Evolutionary conservation across 331 rosid species (phyloP).

Genomic region (Phaseolus coccineus): DNA sequence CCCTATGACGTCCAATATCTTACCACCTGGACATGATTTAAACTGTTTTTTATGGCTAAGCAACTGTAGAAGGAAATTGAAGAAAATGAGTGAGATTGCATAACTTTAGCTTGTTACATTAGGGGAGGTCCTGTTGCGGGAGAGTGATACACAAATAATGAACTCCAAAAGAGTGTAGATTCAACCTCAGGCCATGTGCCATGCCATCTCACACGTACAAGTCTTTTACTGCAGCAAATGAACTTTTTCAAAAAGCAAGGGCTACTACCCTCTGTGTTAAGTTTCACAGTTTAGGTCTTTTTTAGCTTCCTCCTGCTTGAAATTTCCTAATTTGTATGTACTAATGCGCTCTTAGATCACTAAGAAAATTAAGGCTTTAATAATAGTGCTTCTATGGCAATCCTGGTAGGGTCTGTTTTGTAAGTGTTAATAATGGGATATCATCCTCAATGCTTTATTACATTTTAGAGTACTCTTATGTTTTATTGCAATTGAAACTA

Average conservation of each 20-base stretch:
- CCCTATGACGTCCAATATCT: background rate
- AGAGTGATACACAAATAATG: background rate
- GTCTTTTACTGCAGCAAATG: conserved; percentile 11
- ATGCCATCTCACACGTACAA: background rate
- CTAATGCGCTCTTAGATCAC: background rate
- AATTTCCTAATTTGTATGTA: conserved; percentile 11
- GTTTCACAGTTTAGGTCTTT: conserved; percentile 6
- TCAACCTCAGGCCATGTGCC: background rate
- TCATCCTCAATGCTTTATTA: background rate
- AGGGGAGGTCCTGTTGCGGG: conserved; percentile 13
- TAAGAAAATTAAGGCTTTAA: conserved; percentile 25
- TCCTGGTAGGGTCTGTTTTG: conserved; percentile 4
- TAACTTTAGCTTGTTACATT: conserved; percentile 19
- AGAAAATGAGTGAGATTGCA: background rate
- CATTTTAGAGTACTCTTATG: background rate
- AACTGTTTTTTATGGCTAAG: conserved; percentile 1
- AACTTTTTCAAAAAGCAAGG: conserved; percentile 18
- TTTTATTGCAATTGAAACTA: conserved; percentile 4
- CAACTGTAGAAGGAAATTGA: background rate
- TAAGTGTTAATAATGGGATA: conserved; percentile 8
- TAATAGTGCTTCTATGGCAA: conserved; percentile 5
- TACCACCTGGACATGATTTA: conserved; percentile 1
- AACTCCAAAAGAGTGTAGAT: conserved; percentile 18
- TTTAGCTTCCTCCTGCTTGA: conserved; percentile 22
- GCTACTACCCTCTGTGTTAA: conserved; percentile 21